These are phyloP conservation scores for Eutypa lata DNA, from an alignment of 2,329 filamentous ascomycete species.

Conservation along the genomic window DNA sequence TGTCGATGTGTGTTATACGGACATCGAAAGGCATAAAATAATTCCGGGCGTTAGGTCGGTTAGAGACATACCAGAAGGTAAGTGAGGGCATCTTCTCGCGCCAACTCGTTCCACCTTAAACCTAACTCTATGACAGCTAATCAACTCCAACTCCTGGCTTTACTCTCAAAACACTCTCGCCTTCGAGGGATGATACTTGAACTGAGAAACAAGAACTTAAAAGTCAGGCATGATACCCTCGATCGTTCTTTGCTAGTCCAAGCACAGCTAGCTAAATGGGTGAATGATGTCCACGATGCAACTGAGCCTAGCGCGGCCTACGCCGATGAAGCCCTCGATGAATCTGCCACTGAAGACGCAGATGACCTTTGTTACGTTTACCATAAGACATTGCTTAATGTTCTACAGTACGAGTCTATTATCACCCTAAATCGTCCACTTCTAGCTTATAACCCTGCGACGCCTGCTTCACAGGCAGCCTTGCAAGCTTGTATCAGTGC, in stretches of 20 bases:
- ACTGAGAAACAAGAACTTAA: constrained; percentile 14
- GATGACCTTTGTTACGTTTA: too few relatives aligned
- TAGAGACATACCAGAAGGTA: too few relatives aligned
- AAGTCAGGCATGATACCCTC: constrained; percentile 10
- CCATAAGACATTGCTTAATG: constrained; percentile 5
- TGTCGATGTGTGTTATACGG: constrained; percentile 54
- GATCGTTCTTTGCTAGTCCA: constrained; percentile 13
- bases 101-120: too few relatives aligned
- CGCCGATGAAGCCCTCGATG: not conserved
- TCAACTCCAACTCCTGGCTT: constrained; percentile 9
- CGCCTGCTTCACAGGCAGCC: constrained; percentile 14
- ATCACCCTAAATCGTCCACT: constrained; percentile 16
- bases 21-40: constrained; percentile 40
- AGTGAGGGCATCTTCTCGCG: too few relatives aligned
- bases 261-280: constrained; percentile 11
- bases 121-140: too few relatives aligned
- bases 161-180: constrained; percentile 14
- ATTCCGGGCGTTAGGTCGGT: too few relatives aligned
- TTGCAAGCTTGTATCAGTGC: constrained; percentile 17
- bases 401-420: constrained; percentile 15
- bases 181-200: constrained; percentile 16
- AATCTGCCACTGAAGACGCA: not conserved
- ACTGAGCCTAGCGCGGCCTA: constrained; percentile 4
- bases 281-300: constrained; percentile 12
- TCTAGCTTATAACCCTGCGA: constrained; percentile 10